Evolutionary conservation across 208 protist species (phyloP), one percentile per base, ranked within the genome.

Genomic region (Leishmania mexicana): DNA sequence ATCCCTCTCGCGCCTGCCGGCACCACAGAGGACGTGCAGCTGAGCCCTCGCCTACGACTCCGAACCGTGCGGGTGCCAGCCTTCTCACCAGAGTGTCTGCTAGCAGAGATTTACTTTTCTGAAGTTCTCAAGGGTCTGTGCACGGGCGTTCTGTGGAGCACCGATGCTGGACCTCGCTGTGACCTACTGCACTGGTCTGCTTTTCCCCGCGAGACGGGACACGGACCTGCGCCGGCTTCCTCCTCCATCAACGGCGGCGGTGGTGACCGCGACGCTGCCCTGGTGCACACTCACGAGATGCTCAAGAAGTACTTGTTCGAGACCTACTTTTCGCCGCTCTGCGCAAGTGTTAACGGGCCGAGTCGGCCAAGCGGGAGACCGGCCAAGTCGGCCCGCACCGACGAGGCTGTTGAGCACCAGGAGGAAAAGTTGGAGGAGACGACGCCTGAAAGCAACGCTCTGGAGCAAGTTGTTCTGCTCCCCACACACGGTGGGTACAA

Each of bases 401-500:
- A 60, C 0, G 71, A n/a, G 13, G 17, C 73, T 40, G 0, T 24
- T 3, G 31, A 31, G 73, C 24, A 28, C 8, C 1, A 31, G 2
- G 53, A 81, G 75, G 62, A 49, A 13, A n/a, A 53, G 47, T 35
- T 58, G 21, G 54, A 67, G 21, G 75, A 38, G 81, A 53, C 28
- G n/a, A 45, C 42, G 3, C 57, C 19, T 13, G 58, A 31, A 71
- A 47, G 7, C 60, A 38, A 40, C 31, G 35, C 21, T 40, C 60
- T 82, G 49, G 87, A 90, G 62, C 83, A 85, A 3, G 89, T 94
- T 2, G 83, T 95, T 76, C 51, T 95, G 73, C 89, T 97, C 54
- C 89, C 94, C 24, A 91, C 90, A 0, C 94, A 95, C 71, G 92
- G 94, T 47, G 94, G 94, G 38, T 95, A 97, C 84, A 95, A 78